Evolutionary conservation across 2,329 filamentous ascomycete genomes (phyloP).

Genomic region (Huntiella abstrusa): DNA sequence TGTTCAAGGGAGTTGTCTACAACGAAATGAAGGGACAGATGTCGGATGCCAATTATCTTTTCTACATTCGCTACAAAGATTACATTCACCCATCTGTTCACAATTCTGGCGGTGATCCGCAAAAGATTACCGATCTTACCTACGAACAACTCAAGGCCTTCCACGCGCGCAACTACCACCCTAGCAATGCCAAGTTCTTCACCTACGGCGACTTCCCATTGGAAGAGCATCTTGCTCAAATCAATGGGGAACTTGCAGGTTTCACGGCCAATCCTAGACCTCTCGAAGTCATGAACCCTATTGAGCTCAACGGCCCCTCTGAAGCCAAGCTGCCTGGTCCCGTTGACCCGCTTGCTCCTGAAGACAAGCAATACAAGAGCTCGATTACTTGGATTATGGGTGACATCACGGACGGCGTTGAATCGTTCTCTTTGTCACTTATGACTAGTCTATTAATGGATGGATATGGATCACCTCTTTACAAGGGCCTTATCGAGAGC

Average conservation of each 20-base stretch:
- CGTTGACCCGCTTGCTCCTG: constrained; percentile 67
- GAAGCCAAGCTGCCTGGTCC: constrained; percentile 60
- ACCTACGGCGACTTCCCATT: constrained; percentile 91
- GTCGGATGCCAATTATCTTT: constrained; percentile 91
- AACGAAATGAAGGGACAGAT: constrained; percentile 99
- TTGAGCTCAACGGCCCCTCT: constrained; percentile 50
- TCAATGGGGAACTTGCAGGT: constrained; percentile 52
- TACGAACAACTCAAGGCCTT: constrained; percentile 78
- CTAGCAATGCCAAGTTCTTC: constrained; percentile 88
- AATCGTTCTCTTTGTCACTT: constrained; percentile 73
- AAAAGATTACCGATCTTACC: constrained; percentile 89
- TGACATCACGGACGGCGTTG: constrained; percentile 61
- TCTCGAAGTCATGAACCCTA: constrained; percentile 41
- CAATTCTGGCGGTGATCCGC: constrained; percentile 90
- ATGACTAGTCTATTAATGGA: constrained; percentile 74
- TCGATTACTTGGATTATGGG: constrained; percentile 86
- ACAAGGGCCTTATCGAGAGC: constrained; percentile 71
- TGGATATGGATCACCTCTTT: constrained; percentile 87
- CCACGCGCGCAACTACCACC: constrained; percentile 86
- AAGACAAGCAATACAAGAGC: constrained; percentile 80
- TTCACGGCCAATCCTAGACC: constrained; percentile 48
- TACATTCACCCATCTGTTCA: constrained; percentile 86
- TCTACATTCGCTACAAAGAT: constrained; percentile 88
- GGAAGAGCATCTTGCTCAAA: constrained; percentile 57
- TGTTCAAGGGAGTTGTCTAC: constrained; percentile 96